A percentile compares a stretch with the other conserved stretches of the same genome.
Conservation (phyloP, 495 filamentous ascomycete species). For the Podospora australis region DNA sequence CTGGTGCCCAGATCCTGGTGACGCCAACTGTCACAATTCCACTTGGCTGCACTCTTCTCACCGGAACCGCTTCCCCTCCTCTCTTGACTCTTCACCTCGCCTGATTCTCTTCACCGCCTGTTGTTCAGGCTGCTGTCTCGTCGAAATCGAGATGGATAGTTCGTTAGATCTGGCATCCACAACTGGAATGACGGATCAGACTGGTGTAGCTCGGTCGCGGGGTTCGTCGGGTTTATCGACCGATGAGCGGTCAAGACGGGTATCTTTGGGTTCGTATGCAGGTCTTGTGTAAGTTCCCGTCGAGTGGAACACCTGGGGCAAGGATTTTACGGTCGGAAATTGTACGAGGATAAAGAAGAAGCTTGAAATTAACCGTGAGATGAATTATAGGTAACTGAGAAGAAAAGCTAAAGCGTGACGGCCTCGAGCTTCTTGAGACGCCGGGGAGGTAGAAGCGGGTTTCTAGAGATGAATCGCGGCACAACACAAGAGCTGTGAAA, state of each 20-base stretch:
- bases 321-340: too few relatives aligned
- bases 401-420: too few relatives aligned
- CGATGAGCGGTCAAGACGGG: neutral
- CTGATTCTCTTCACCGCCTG: neutral
- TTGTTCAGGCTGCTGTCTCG: neutral
- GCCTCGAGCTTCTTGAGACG: too few relatives aligned
- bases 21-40: neutral
- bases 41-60: neutral
- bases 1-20: neutral
- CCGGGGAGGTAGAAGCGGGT: too few relatives aligned
- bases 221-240: neutral
- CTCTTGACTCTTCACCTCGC: neutral
- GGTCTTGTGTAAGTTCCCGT: neutral
- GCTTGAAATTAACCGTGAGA: too few relatives aligned
- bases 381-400: too few relatives aligned
- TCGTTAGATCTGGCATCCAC: neutral
- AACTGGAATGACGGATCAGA: neutral
- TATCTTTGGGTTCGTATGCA: neutral
- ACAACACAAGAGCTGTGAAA: too few relatives aligned
- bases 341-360: too few relatives aligned
- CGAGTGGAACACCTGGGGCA: neutral
- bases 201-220: neutral
- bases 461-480: too few relatives aligned
- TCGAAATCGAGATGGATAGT: neutral
- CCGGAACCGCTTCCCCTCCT: neutral